A percentile compares a stretch with the other conserved stretches of the same genome.
Evolutionary conservation across 441 rosid genomes (phyloP).

Genomic region (Kokia cookei): DNA sequence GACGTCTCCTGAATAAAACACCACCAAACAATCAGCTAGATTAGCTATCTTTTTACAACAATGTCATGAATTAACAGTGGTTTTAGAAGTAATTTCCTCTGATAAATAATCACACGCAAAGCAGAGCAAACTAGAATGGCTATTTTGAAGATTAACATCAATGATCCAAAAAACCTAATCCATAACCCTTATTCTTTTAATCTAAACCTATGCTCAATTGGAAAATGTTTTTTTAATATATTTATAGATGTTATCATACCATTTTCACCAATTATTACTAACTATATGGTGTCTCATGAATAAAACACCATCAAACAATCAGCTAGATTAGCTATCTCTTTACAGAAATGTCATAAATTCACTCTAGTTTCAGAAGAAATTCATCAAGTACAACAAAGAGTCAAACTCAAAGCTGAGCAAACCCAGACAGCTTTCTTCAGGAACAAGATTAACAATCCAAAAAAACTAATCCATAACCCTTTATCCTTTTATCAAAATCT

Average conservation of each 20-base stretch:
- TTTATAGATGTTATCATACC: constrained; percentile 56
- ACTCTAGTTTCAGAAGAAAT: not conserved
- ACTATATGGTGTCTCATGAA: constrained; percentile 85
- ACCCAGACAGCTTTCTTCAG: not conserved
- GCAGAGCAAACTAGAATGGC: not conserved
- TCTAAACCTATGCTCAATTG: not conserved
- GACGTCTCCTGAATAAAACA: constrained; percentile 78
- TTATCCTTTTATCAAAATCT: not conserved
- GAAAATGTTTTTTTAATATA: not conserved
- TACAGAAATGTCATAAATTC: not conserved
- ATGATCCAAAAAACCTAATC: not conserved
- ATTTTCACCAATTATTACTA: constrained; percentile 66
- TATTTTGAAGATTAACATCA: not conserved
- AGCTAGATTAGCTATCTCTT: not conserved
- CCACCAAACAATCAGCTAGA: constrained; percentile 15
- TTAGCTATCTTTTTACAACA: not conserved
- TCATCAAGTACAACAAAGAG: not conserved
- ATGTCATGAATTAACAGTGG: not conserved
- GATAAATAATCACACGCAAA: not conserved
- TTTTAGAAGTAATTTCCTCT: not conserved
- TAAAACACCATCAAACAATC: constrained; percentile 17
- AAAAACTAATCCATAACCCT: not conserved
- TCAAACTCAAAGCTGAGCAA: not conserved
- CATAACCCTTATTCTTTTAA: not conserved
- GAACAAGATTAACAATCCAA: not conserved